Evolutionary conservation across 495 filamentous ascomycete genomes (phyloP).

Genomic region (Choiromyces venosus): DNA sequence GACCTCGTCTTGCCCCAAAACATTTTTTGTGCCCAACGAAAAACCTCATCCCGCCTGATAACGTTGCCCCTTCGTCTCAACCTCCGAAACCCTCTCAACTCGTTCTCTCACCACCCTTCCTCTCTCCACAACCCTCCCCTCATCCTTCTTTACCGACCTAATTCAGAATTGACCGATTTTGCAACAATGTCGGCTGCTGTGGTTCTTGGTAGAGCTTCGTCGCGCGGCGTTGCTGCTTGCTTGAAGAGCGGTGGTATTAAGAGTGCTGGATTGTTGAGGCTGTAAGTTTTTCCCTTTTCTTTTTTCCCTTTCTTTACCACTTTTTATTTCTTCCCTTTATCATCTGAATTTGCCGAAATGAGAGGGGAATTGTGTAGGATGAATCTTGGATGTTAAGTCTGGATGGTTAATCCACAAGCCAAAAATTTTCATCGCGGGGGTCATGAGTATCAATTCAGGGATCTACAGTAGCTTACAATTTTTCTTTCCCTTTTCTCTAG

Average conservation of each 20-base stretch:
- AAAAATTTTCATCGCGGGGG: not conserved
- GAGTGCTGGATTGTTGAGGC: slow-evolving; percentile 35
- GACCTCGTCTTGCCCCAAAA: slow-evolving; percentile 21
- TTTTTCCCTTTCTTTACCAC: not conserved
- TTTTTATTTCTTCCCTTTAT: not conserved
- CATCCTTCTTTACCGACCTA: slow-evolving; percentile 6
- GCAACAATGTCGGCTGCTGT: slow-evolving; percentile 38
- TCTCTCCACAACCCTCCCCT: not conserved
- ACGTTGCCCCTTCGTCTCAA: slow-evolving; percentile 42
- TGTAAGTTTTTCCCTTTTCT: slow-evolving; percentile 32
- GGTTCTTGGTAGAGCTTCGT: slow-evolving; percentile 39
- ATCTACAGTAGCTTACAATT: not conserved
- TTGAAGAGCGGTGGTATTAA: slow-evolving; percentile 25
- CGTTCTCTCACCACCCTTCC: slow-evolving; percentile 13
- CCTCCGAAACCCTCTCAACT: slow-evolving; percentile 42
- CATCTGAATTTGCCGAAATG: not conserved
- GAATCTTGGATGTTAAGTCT: not conserved
- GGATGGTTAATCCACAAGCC: not conserved
- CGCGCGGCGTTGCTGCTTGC: slow-evolving; percentile 24
- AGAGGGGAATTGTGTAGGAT: not conserved
- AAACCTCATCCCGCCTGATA: slow-evolving; percentile 39
- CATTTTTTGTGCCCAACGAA: slow-evolving; percentile 36
- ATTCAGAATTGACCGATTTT: slow-evolving; percentile 23
- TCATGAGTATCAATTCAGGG: not conserved
- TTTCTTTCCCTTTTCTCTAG: slow-evolving; percentile 13